These are phyloP conservation scores for Paratinospora sagittata DNA, from an alignment of 164 flowering plant genomes.

Conservation along the genomic window DNA sequence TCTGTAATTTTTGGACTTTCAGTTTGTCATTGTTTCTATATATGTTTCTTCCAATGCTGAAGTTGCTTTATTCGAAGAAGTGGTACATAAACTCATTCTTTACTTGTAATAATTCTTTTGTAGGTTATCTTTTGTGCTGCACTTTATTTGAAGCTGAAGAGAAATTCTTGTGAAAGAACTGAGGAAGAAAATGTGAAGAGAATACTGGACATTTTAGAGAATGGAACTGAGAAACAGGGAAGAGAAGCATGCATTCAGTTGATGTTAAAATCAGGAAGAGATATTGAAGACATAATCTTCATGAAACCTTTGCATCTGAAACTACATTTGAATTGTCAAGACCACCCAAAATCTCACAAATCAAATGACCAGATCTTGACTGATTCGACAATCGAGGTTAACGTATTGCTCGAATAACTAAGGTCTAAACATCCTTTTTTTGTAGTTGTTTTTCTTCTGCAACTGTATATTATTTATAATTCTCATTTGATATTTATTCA, in stretches of 20 bases:
- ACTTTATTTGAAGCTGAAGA: constrained; percentile 44
- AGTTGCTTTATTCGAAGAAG: background rate
- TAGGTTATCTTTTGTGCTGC: constrained; percentile 52
- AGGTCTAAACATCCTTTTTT: background rate
- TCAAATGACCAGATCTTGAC: constrained; percentile 41
- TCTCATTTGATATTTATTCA: background rate
- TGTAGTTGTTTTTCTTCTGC: background rate
- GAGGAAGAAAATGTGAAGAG: constrained; percentile 36
- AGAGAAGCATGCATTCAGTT: constrained; percentile 30
- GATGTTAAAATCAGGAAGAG: constrained; percentile 36
- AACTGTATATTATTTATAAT: background rate
- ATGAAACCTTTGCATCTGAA: constrained; percentile 58
- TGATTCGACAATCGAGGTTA: constrained; percentile 47
- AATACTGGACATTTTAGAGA: constrained; percentile 40
- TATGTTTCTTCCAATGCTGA: background rate
- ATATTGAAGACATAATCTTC: constrained; percentile 49
- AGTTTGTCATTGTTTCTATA: background rate
- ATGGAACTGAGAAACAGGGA: constrained; percentile 15
- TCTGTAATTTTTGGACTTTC: too few relatives aligned
- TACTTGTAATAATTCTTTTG: background rate
- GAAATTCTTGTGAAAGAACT: constrained; percentile 4
- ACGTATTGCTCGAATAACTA: constrained; percentile 37
- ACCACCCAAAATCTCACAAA: constrained; percentile 54
- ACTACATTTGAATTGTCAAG: constrained; percentile 35
- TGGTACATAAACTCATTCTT: background rate